Evolutionary conservation across 208 protist genomes (phyloP), one percentile per base, ranked within the genome.

Genomic region (Leishmania aethiopica): DNA sequence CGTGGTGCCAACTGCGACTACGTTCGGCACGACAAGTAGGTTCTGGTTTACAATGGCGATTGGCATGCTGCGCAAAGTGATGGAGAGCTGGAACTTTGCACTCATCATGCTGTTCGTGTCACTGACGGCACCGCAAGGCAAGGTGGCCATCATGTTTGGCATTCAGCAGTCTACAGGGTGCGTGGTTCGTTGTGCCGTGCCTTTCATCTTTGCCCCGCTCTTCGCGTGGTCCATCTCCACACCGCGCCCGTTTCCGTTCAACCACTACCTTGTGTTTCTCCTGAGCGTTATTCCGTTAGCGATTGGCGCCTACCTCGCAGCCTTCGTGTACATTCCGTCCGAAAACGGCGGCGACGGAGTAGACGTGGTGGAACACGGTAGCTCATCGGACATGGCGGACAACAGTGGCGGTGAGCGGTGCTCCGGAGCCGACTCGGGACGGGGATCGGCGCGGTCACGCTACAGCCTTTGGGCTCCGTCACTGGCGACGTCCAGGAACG

Each of bases 221-320:
- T 97, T 96, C 84, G 94, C 94, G 32, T 96, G 92, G 91, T 96
- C 94, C 28, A 89, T 96, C 42, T n/a, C 70, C 6, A 49, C 59
- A 13, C n/a, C 8, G 25, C 82, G 87, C 57, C 7, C 45, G 11
- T 95, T 93, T 67, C 94, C 94, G 11, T 95, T 95, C 77, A 95
- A 97, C 69, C 88, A 95, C 49, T 91, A 89, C 67, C 80, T 96
- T 22, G 79, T 91, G 7, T 97, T 97, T 81, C 76, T 93, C 19
- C 66, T 97, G 1, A 79, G 82, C 19, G 86, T 78, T 25, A 83
- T 94, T 32, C 93, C 92, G 19, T 84, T 95, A 32, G 22, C 89
- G 40, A 53, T 88, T 42, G 83, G 83, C 35, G 81, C 83, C 60
- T 86, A 86, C 78, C 69, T 82, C 66, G n/a, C 78, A 7, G 49